These are phyloP conservation scores for Nemania diffusa DNA, from an alignment of 2,329 filamentous ascomycete species.

Conservation along the genomic window DNA sequence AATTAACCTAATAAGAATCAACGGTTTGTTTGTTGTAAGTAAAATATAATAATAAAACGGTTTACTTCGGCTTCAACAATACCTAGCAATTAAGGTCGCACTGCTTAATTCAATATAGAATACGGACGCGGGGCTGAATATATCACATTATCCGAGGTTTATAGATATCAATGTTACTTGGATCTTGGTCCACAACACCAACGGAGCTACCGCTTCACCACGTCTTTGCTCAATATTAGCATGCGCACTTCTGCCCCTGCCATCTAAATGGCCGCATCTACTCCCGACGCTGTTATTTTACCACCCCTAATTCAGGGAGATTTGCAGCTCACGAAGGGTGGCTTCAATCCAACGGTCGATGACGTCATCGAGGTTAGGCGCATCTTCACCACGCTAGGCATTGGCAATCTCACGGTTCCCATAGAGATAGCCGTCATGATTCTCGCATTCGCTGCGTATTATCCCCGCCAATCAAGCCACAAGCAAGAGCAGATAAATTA, in stretches of 20 bases:
- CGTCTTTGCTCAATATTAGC: too few species aligned
- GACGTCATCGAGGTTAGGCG: conserved; percentile 14
- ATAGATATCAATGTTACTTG: too few species aligned
- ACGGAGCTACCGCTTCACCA: too few species aligned
- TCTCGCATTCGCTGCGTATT: conserved; percentile 19
- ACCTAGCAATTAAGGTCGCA: too few species aligned
- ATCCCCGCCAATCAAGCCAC: conserved; percentile 4
- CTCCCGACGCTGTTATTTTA: not conserved
- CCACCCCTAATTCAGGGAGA: not conserved
- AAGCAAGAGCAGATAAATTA: conserved; percentile 4
- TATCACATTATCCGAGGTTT: too few species aligned
- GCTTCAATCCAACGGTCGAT: conserved; percentile 20
- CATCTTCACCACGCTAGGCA: conserved; percentile 8
- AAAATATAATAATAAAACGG: too few species aligned
- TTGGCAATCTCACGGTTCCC: conserved; percentile 5
- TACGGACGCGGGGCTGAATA: too few species aligned
- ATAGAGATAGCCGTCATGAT: conserved; percentile 24
- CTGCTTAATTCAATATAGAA: too few species aligned
- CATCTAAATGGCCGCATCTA: not conserved
- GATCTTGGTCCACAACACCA: too few species aligned
- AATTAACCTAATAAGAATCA: too few species aligned
- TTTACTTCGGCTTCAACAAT: too few species aligned
- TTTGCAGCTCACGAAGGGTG: conserved; percentile 7
- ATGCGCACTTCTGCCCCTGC: not conserved
- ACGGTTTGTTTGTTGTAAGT: too few species aligned